These are phyloP conservation scores for Cymbidium sinense DNA, from an alignment of 106 monocot species.

Conservation along the genomic window DNA sequence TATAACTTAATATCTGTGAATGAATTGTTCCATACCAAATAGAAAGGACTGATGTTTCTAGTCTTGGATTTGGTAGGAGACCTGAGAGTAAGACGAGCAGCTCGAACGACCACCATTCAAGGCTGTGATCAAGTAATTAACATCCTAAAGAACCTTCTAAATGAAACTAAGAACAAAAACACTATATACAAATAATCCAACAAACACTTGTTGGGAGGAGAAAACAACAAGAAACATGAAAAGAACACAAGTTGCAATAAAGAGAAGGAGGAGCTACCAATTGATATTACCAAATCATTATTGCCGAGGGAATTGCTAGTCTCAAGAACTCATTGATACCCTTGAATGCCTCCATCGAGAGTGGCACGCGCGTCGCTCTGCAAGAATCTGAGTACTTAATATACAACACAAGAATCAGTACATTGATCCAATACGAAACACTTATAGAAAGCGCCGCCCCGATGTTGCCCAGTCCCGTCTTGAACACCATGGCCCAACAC, in stretches of 20 bases:
- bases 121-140: conserved; percentile 14
- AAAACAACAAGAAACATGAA: background rate
- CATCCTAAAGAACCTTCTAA: background rate
- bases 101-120: conserved; percentile 71
- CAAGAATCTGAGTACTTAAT: conserved; percentile 44
- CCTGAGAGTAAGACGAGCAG: conserved; percentile 50
- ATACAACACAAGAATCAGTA: conserved; percentile 34
- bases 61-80: conserved; percentile 51
- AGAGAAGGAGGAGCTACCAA: background rate
- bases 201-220: background rate
- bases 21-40: conserved; percentile 30
- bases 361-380: conserved; percentile 29
- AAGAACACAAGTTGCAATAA: background rate
- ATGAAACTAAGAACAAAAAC: background rate
- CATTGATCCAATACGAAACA: conserved; percentile 44
- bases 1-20: background rate
- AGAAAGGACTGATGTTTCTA: conserved; percentile 62
- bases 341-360: conserved; percentile 32
- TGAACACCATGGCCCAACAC: conserved; percentile 60
- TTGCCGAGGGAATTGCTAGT: conserved; percentile 16
- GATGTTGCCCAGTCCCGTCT: conserved; percentile 28
- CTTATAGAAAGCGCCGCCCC: conserved; percentile 59
- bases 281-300: conserved; percentile 20
- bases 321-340: conserved; percentile 12
- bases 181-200: background rate